A percentile compares a stretch with the other conserved stretches of the same genome.
These are phyloP conservation scores for Aspergillus felis DNA, from an alignment of 2,329 filamentous ascomycete genomes.

Conservation along the genomic window DNA sequence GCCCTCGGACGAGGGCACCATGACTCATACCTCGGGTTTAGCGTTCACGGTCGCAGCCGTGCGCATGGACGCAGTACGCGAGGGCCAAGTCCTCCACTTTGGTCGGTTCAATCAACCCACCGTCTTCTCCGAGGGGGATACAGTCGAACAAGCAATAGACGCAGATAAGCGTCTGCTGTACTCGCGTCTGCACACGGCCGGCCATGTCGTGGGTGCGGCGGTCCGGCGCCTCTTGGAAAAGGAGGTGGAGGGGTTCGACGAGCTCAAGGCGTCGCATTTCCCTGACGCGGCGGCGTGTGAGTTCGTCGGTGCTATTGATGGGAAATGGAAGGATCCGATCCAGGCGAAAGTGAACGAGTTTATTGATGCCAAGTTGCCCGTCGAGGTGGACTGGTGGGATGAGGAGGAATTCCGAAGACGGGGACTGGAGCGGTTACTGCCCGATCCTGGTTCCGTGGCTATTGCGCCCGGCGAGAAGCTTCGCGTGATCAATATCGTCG, in stretches of 20 bases:
- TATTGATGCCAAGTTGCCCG: conserved; percentile 52
- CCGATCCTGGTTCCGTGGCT: conserved; percentile 42
- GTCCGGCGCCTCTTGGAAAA: conserved; percentile 56
- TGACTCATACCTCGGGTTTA: conserved; percentile 34
- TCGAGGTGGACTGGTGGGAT: conserved; percentile 66
- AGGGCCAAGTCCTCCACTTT: conserved; percentile 62
- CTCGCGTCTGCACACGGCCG: conserved; percentile 68
- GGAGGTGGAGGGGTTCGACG: conserved; percentile 54
- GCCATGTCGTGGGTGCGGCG: conserved; percentile 67
- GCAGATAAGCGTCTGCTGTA: conserved; percentile 57
- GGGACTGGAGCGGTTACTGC: conserved; percentile 54
- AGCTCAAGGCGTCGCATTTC: conserved; percentile 69
- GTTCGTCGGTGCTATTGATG: conserved; percentile 64
- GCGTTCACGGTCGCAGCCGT: conserved; percentile 56
- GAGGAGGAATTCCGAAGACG: conserved; percentile 56
- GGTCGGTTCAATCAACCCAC: conserved; percentile 48
- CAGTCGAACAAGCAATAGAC: conserved; percentile 58
- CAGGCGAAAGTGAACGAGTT: conserved; percentile 60
- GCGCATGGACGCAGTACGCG: conserved; percentile 50
- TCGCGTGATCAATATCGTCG: conserved; percentile 65
- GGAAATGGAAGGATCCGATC: conserved; percentile 58
- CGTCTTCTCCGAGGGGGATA: conserved; percentile 41
- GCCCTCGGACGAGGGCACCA: conserved; percentile 62
- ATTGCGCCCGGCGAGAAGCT: conserved; percentile 53
- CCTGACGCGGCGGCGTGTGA: conserved; percentile 65